phyloP scores from a whole-genome alignment of 495 filamentous ascomycete genomes.

The Penicillium flavigenum region DNA sequence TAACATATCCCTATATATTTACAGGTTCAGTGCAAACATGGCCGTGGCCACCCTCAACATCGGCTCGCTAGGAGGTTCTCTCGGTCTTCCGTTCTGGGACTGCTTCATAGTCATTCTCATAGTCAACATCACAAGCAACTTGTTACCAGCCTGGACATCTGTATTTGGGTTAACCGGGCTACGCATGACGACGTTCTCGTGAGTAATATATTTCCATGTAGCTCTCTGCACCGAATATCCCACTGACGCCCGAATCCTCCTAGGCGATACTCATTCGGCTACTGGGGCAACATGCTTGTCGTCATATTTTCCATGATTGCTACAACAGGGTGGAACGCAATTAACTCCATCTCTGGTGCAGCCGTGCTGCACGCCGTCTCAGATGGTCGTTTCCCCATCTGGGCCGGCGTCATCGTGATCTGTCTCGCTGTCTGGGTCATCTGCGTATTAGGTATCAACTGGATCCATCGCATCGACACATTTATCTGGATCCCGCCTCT shows the following conservation, averaged over 20 bases:
- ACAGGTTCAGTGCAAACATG: slow-evolving; percentile 62
- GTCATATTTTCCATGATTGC: slow-evolving; percentile 32
- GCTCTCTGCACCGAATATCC: background rate
- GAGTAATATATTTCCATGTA: slow-evolving; percentile 4
- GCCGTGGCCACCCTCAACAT: slow-evolving; percentile 65
- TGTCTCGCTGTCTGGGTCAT: slow-evolving; percentile 28
- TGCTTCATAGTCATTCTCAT: slow-evolving; percentile 63
- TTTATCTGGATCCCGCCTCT: slow-evolving; percentile 39
- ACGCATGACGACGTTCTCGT: slow-evolving; percentile 44
- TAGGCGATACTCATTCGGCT: slow-evolving; percentile 32
- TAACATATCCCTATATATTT: background rate
- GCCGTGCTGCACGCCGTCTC: slow-evolving; percentile 28
- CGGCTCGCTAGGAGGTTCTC: slow-evolving; percentile 49
- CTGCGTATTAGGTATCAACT: slow-evolving; percentile 26
- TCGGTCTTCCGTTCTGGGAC: slow-evolving; percentile 48
- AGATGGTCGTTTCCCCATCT: slow-evolving; percentile 26
- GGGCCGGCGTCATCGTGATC: slow-evolving; percentile 31
- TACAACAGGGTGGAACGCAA: slow-evolving; percentile 32
- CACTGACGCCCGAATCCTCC: background rate
- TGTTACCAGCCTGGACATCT: slow-evolving; percentile 41
- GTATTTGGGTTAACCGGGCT: slow-evolving; percentile 36
- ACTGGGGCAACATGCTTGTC: slow-evolving; percentile 33
- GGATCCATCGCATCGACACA: slow-evolving; percentile 30
- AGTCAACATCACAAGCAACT: slow-evolving; percentile 50
- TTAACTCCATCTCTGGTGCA: slow-evolving; percentile 33